A percentile compares a stretch with the other conserved stretches of the same genome.
These are phyloP conservation scores for Solanum ahanhuiri DNA, from an alignment of 257 asterid species.

Conservation along the genomic window DNA sequence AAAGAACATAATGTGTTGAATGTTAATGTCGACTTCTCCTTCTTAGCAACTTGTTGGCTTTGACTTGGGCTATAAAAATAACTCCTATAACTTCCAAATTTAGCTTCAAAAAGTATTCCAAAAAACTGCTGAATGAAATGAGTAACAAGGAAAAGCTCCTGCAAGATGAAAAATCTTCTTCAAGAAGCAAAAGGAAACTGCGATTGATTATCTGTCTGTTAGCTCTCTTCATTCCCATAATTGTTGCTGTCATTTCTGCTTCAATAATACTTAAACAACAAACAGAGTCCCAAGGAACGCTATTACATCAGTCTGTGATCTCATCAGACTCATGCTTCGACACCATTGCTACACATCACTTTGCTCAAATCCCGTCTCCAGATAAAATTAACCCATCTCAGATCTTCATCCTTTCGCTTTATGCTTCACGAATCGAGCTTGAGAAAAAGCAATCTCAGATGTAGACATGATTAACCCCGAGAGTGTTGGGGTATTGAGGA, in stretches of 20 bases:
- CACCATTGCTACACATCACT: not conserved
- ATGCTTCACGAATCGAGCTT: not conserved
- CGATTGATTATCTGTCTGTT: not conserved
- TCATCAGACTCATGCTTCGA: not conserved
- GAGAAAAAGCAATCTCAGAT: not conserved
- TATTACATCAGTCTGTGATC: not conserved
- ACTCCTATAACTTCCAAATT: not conserved
- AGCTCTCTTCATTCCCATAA: not conserved
- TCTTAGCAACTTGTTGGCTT: not conserved
- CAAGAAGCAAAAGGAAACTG: not conserved
- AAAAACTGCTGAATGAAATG: not conserved
- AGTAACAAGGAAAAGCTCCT: not conserved
- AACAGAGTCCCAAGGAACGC: not conserved
- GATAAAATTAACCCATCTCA: not conserved
- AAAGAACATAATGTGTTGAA: not conserved
- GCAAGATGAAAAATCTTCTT: not conserved
- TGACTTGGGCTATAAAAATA: not conserved
- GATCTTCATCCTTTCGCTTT: not conserved
- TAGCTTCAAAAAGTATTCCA: not conserved
- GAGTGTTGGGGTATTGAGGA: not conserved
- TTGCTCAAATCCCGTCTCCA: not conserved
- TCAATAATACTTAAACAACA: not conserved
- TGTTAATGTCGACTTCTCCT: not conserved
- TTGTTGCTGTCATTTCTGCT: not conserved
- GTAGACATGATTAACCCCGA: not conserved